A percentile compares a stretch with the other conserved stretches of the same genome.
Conservation (phyloP, 2,329 filamentous ascomycete species). For the Trichoderma guizhouense region DNA sequence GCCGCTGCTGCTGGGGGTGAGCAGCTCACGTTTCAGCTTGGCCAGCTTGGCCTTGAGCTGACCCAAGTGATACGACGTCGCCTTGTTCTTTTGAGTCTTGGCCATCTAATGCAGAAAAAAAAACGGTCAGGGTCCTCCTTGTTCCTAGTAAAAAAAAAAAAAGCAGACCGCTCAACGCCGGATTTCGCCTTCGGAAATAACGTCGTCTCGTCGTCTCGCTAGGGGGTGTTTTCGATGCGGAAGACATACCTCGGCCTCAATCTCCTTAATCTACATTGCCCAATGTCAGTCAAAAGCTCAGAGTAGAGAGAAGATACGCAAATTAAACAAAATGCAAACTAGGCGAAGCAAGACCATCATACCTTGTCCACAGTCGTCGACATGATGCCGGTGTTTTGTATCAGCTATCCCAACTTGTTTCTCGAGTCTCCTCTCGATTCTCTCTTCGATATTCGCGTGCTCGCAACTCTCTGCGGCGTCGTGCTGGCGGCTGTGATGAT, state of each 20-base stretch:
- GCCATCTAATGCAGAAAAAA: constrained; percentile 64
- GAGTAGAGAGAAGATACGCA: neutral
- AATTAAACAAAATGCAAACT: neutral
- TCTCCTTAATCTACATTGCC: constrained; percentile 79
- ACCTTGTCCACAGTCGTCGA: constrained; percentile 97
- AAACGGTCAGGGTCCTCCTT: constrained; percentile 17
- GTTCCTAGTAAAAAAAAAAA: neutral
- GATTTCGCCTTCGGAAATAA: neutral
- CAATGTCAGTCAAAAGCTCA: constrained; percentile 9
- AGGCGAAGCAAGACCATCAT: neutral
- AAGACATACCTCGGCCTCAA: constrained; percentile 81
- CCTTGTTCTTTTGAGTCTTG: constrained; percentile 96
- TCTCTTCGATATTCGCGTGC: neutral
- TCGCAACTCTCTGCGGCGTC: neutral
- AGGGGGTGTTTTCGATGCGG: neutral
- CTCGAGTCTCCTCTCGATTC: neutral
- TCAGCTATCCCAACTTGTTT: neutral
- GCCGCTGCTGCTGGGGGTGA: constrained; percentile 80
- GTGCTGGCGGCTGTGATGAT: neutral
- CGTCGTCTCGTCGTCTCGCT: neutral
- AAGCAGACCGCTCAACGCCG: neutral
- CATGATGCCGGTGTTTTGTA: constrained; percentile 58
- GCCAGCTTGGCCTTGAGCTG: constrained; percentile 98
- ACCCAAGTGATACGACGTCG: constrained; percentile 87
- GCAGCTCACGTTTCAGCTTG: constrained; percentile 92